Percentiles rank a stretch among this genome's conserved stretches.
phyloP scores from a whole-genome alignment of 805 yeast species.

The Kuraishia borneana region DNA sequence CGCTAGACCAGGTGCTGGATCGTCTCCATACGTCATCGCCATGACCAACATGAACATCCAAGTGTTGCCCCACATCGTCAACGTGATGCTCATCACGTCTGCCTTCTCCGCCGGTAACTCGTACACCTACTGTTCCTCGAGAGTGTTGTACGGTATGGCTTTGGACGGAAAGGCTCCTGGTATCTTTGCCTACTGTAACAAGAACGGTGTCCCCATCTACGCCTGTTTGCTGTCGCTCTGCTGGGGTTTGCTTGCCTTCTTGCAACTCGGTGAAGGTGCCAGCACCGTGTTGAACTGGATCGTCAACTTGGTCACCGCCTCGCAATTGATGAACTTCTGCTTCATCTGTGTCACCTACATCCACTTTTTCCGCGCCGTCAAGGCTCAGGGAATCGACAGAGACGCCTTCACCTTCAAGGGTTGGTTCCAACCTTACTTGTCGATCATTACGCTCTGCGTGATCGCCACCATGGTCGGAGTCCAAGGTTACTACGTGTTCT shows the following conservation, averaged over 20 bases:
- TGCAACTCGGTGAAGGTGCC: conserved; percentile 32
- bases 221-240: conserved; percentile 37
- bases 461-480: conserved; percentile 21
- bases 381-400: conserved; percentile 28
- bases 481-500: conserved; percentile 26
- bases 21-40: conserved; percentile 74
- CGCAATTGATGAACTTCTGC: conserved; percentile 35
- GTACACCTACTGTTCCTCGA: conserved; percentile 57
- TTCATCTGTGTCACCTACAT: conserved; percentile 31
- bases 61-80: conserved; percentile 62
- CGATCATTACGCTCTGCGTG: conserved; percentile 16
- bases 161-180: conserved; percentile 61
- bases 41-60: conserved; percentile 54
- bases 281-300: conserved; percentile 29
- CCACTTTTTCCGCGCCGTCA: conserved; percentile 27
- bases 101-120: conserved; percentile 80
- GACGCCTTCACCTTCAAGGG: conserved; percentile 25
- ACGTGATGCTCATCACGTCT: conserved; percentile 59
- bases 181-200: conserved; percentile 48
- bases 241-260: conserved; percentile 57
- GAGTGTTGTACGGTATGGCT: conserved; percentile 55
- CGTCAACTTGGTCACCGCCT: conserved; percentile 34
- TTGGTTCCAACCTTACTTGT: conserved; percentile 29
- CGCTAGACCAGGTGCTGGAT: conserved; percentile 58
- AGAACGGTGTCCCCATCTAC: conserved; percentile 58